Evolutionary conservation across 257 asterid species (phyloP).

Genomic region (Ocimum tenuiflorum): DNA sequence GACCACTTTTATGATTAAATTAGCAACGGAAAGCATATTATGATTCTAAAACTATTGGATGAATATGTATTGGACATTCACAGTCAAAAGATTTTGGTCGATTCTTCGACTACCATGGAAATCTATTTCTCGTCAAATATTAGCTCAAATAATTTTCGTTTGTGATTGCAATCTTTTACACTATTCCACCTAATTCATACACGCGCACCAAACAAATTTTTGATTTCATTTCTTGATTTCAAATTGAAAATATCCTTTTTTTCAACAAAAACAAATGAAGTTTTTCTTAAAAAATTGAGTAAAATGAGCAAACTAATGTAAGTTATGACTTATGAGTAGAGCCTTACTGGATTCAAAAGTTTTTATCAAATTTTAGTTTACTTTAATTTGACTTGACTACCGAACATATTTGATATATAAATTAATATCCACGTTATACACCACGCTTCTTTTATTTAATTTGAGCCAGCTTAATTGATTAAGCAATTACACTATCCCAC

Average conservation of each 20-base stretch:
- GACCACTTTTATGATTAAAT: background rate
- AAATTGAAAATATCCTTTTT: too few relatives aligned
- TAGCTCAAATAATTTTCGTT: background rate
- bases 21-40: too few relatives aligned
- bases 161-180: background rate
- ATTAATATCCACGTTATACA: background rate
- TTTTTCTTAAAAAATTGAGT: too few relatives aligned
- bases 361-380: too few relatives aligned
- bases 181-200: constrained; percentile 3
- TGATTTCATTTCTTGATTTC: background rate
- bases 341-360: too few relatives aligned
- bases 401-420: background rate
- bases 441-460: background rate
- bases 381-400: too few relatives aligned
- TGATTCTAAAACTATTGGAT: too few relatives aligned
- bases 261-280: background rate
- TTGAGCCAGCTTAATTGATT: background rate
- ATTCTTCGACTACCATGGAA: constrained; percentile 11
- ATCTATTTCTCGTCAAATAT: background rate
- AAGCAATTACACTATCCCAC: background rate
- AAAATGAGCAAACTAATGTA: too few relatives aligned
- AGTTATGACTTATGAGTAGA: too few relatives aligned
- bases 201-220: background rate
- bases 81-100: background rate
- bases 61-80: too few relatives aligned